These are phyloP conservation scores for Tetragonia tetragonoides DNA, from an alignment of 148 eudicot genomes.

Conservation along the genomic window DNA sequence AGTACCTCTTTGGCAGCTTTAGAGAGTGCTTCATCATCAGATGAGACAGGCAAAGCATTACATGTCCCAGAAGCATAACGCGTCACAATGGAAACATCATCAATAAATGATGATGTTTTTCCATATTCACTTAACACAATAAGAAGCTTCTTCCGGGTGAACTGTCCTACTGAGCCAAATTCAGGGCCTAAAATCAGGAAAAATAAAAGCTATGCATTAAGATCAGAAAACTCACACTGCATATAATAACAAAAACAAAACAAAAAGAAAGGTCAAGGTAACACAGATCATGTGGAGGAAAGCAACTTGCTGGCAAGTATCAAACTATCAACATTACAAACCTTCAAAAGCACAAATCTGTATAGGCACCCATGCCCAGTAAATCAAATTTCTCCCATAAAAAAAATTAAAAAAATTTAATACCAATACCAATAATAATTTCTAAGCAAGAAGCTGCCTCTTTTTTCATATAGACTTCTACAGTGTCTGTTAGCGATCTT, in stretches of 20 bases:
- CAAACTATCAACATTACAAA: not conserved
- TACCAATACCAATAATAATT: too few relatives aligned
- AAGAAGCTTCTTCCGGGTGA: conserved; percentile 69
- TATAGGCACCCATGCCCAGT: too few relatives aligned
- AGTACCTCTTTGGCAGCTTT: conserved; percentile 81
- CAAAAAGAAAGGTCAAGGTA: not conserved
- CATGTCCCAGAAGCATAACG: conserved; percentile 84
- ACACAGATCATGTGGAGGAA: not conserved
- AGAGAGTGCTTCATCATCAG: conserved; percentile 83
- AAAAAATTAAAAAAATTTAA: too few relatives aligned
- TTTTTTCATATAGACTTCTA: not conserved
- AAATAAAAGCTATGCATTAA: conserved; percentile 1
- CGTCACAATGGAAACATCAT: conserved; percentile 70
- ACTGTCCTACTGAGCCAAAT: conserved; percentile 71
- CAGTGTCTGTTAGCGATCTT: not conserved
- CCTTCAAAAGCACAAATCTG: not conserved
- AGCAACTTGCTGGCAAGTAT: not conserved
- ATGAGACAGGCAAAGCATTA: conserved; percentile 74
- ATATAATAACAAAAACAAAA: not conserved
- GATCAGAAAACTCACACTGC: conserved; percentile 5
- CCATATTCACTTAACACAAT: conserved; percentile 66
- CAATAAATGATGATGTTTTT: conserved; percentile 79
- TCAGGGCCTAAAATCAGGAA: conserved; percentile 60
- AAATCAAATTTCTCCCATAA: too few relatives aligned
- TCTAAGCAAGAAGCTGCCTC: not conserved